phyloP scores from a whole-genome alignment of 139 green algal species.

The Micromonas commoda region DNA sequence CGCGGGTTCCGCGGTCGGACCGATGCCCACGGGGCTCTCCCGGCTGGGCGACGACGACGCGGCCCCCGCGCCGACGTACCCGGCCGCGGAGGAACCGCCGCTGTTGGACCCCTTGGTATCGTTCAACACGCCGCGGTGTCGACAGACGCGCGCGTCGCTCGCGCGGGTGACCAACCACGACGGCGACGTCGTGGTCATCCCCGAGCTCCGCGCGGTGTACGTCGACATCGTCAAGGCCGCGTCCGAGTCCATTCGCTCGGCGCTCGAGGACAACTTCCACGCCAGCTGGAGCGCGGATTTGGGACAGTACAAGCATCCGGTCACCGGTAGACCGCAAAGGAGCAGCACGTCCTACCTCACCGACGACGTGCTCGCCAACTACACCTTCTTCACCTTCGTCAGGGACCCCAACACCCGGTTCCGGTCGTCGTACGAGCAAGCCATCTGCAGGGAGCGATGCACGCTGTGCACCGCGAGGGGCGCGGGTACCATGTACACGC shows the following conservation, averaged over 20 bases:
- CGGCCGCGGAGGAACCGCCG: too few species aligned
- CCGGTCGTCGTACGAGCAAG: background rate
- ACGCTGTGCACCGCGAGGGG: background rate
- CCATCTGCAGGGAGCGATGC: background rate
- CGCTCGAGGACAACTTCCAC: background rate
- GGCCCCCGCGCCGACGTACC: too few species aligned
- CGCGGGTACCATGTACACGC: background rate
- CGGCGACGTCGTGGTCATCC: background rate
- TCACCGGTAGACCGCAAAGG: background rate
- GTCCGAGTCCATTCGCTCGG: background rate
- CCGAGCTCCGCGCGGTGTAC: background rate
- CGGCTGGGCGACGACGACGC: too few species aligned
- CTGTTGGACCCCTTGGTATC: too few species aligned
- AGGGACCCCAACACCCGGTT: background rate
- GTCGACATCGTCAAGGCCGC: background rate
- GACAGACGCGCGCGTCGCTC: too few species aligned
- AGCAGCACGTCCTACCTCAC: background rate
- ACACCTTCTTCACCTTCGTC: constrained; percentile 13
- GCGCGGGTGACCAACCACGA: too few species aligned
- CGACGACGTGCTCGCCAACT: background rate
- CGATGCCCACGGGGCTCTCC: too few species aligned
- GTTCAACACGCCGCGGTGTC: too few species aligned
- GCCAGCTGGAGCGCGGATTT: background rate
- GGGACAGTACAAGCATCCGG: background rate
- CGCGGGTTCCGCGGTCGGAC: too few species aligned